Percentiles rank a stretch among this genome's conserved stretches.
Conservation (phyloP, 169 alveolate genomes). For the Cryptosporidium tyzzeri region DNA sequence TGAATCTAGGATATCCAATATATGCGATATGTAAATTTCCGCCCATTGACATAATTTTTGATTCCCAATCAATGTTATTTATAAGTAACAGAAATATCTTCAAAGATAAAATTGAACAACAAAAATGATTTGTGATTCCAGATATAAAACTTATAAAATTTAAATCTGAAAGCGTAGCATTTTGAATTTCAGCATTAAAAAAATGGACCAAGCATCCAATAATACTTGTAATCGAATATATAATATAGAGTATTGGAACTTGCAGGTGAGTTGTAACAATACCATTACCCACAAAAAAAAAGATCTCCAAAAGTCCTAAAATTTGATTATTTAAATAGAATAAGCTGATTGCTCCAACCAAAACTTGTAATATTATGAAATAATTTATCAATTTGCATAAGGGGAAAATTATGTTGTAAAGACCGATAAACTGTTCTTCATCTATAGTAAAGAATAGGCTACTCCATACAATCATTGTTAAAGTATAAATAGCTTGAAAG, state of each 20-base stretch:
- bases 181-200: not conserved
- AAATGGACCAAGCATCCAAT: conserved; percentile 17
- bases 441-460: conserved; percentile 21
- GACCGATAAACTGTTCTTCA: conserved; percentile 2
- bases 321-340: not conserved
- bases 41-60: not conserved
- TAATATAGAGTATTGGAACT: conserved; percentile 18
- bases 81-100: conserved; percentile 5
- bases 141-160: conserved; percentile 12
- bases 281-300: conserved; percentile 10
- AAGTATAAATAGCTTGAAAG: not conserved
- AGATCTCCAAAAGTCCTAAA: conserved; percentile 32
- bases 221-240: conserved; percentile 24
- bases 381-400: conserved; percentile 2
- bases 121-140: not conserved
- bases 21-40: conserved; percentile 11
- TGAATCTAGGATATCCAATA: conserved; percentile 1
- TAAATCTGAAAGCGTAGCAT: conserved; percentile 22
- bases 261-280: not conserved
- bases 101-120: conserved; percentile 45
- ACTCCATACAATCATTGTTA: not conserved
- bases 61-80: conserved; percentile 22
- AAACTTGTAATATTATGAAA: conserved; percentile 3
- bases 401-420: not conserved
- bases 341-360: conserved; percentile 17